Evolutionary conservation across 495 filamentous ascomycete species (phyloP), one percentile per base, ranked within the genome.

Genomic region (Articulospora tetracladia): DNA sequence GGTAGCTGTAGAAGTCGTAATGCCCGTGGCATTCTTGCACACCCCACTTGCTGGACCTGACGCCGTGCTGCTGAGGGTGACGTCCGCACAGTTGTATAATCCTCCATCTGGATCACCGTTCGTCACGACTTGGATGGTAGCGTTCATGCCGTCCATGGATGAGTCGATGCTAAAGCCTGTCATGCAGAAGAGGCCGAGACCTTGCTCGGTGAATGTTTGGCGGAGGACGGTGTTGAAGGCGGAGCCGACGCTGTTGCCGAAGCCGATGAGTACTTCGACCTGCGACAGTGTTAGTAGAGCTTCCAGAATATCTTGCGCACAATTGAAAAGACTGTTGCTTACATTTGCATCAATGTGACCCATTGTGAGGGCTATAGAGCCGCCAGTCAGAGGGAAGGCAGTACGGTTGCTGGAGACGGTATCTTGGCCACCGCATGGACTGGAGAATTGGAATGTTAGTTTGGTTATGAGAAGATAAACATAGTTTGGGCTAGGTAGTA

Each of bases 51-150:
- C 61, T 15, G 69, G 70, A 39, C 78, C 70, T 11, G 69, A 19
- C 7, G 69, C 58, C 30, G 69, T 69, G 1, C 62, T 65, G 19
- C 75, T 76, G 68, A 87, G 81, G 50, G 80, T 83, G 58, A 87
- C 78, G 65, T 88, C 85, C 57, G 83, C 83, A 71, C 83, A 80
- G 60, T 81, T 78, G 66, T 85, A 84, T 1, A 84, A 66, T 41
- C 83, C 82, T 27, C 79, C 80, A 20, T 66, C 64, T n/a, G 73
- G 73, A 63, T 82, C 77, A 19, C 77, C 76, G 50, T 73, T 81
- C 11, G 76, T 81, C 22, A 84, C 73, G 54, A 87, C 84, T 72
- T 86, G 85, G 50, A 87, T 78, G 0, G 85, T 87, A n/a, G 81
- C 84, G 53, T 84, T 82, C 12, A 76, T 61, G 10, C 74, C 74